Evolutionary conservation across 1,284 basidiomycete species (phyloP), one percentile per base, ranked within the genome.

Genomic region (Calocybe gambosa): DNA sequence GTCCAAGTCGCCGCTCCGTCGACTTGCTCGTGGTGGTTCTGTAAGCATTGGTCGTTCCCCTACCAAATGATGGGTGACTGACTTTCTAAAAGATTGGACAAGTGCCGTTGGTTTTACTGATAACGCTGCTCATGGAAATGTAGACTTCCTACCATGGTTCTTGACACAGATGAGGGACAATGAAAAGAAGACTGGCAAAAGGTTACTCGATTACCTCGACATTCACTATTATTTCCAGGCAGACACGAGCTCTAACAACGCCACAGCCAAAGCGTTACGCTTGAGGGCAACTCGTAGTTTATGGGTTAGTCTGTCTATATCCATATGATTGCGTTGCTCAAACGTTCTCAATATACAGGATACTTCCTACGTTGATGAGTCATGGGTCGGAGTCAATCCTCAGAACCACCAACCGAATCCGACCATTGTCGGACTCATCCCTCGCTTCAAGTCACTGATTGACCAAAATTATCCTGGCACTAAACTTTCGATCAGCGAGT

Each of bases 81-180:
- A 52, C 19, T 2, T 21, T 36, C 41, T 9, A 13, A 7, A 40
- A 67, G 71, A 75, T 57, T 76, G 73, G 74, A 75, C 73, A 1
- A 74, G 71, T 50, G 16, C 42, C 1, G 57, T 77, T 43, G 74
- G 74, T 1, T 73, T 60, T 52, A 59, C 62, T n/a, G 74, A 77
- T 47, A 75, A 66, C 36, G 62, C 68, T 7, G 73, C 73, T 5
- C 74, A 77, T 54, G 46, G 65, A 52, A 74, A 74, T 49, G 68
- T 63, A 21, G 74, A 77, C 54, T 77, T 74, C 63, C 43, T 77
- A 6, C 74, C 74, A 12, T 77, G 74, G 74, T 75, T 77, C 69
- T 62, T 77, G 37, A 36, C 54, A 15, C 59, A 76, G 56, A 74
- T 77, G 73, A 64, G 66, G 36, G 53, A 61, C 10, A 58, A 61